Percentiles rank a stretch among this genome's conserved stretches.
phyloP scores from a whole-genome alignment of 2,329 filamentous ascomycete species.

The Lachnellula suecica region DNA sequence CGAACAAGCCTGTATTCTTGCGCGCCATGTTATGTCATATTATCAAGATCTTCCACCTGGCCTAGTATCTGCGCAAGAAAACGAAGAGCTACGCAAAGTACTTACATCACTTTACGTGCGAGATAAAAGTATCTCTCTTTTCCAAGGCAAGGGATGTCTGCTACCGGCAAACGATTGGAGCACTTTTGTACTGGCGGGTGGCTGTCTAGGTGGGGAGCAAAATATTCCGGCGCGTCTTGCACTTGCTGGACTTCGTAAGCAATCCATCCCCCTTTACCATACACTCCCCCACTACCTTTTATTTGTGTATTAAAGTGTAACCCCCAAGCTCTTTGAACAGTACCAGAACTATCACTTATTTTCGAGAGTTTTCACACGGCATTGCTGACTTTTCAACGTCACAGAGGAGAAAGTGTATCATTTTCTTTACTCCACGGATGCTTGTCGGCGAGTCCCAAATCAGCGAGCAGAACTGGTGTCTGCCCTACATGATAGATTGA shows the following conservation, averaged over 20 bases:
- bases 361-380: too few species aligned
- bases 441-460: neutral
- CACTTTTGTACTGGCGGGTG: neutral
- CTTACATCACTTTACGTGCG: neutral
- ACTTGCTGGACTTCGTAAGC: neutral
- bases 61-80: neutral
- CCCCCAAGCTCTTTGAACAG: too few species aligned
- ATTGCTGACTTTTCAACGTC: too few species aligned
- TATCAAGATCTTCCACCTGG: neutral
- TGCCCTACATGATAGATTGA: neutral
- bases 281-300: too few species aligned
- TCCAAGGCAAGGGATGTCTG: neutral
- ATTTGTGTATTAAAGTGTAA: too few species aligned
- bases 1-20: neutral
- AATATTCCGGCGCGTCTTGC: neutral
- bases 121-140: neutral
- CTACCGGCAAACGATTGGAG: neutral
- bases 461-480: neutral
- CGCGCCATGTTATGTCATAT: neutral
- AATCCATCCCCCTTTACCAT: too few species aligned
- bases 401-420: too few species aligned
- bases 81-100: neutral
- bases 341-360: too few species aligned
- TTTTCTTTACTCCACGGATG: neutral
- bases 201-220: neutral